Conservation (phyloP, 371 early-diverging fungal genomes). For the Syncephalastrum monosporum region DNA sequence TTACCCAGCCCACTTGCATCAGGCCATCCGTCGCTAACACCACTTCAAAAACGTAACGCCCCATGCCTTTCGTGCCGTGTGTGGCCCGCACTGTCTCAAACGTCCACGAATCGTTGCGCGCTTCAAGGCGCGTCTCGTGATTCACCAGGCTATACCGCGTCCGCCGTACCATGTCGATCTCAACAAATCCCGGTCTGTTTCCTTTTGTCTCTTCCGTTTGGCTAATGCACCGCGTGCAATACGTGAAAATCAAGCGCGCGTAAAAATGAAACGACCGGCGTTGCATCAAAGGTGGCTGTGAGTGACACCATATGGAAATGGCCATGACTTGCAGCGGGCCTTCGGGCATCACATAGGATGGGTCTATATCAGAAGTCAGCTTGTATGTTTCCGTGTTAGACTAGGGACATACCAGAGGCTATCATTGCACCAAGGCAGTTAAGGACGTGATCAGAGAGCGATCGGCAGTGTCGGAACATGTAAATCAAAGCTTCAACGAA, state of each 20-base stretch:
- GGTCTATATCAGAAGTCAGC: slow-evolving; percentile 7
- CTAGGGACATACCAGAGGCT: slow-evolving; percentile 17
- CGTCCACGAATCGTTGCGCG: slow-evolving; percentile 62
- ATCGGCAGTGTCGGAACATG: slow-evolving; percentile 29
- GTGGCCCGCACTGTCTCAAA: slow-evolving; percentile 66
- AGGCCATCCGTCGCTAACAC: slow-evolving; percentile 57
- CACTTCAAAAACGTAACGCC: slow-evolving; percentile 59
- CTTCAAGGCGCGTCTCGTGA: slow-evolving; percentile 29
- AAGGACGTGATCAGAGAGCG: slow-evolving; percentile 29
- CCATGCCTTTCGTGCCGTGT: slow-evolving; percentile 25
- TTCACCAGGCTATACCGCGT: slow-evolving; percentile 38
- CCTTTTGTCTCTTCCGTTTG: not conserved
- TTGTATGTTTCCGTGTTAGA: not conserved
- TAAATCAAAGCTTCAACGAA: slow-evolving; percentile 39
- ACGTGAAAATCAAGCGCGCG: slow-evolving; percentile 31
- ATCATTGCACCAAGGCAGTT: slow-evolving; percentile 36
- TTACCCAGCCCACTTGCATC: slow-evolving; percentile 77
- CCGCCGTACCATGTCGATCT: slow-evolving; percentile 29
- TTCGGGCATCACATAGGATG: slow-evolving; percentile 21
- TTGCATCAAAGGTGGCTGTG: slow-evolving; percentile 13
- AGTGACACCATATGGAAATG: slow-evolving; percentile 30
- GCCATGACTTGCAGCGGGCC: slow-evolving; percentile 23
- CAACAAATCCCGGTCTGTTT: slow-evolving; percentile 21
- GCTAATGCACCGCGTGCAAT: slow-evolving; percentile 22
- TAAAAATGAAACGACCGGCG: slow-evolving; percentile 32